Evolutionary conservation across 306 rosid genomes (phyloP), one percentile per base, ranked within the genome.

Genomic region (Dryas alaskensis): DNA sequence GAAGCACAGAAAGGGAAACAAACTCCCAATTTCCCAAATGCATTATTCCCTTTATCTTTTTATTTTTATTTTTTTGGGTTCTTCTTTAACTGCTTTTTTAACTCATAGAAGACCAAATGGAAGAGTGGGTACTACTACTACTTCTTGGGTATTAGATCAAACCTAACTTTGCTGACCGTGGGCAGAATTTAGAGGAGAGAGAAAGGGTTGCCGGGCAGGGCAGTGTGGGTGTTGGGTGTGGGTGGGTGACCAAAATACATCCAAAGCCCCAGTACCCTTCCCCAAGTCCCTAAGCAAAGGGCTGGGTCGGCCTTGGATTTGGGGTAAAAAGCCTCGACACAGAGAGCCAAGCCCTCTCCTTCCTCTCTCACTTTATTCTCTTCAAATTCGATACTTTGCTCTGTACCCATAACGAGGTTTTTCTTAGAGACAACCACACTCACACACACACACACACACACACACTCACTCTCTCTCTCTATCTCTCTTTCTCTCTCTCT

Each of bases 351-450:
- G 76, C 81, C 62, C 79, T 70, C 69, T 49, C 65, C 71, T 44
- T 44, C 61, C 31, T 6, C 37, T 6, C n/a, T 31, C 89, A 74
- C 95, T 91, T 91, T 89, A 86, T 86, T 88, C 86, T 80, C 86
- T 81, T 84, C 91, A 86, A 90, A 81, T 87, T 86, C 84, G 70
- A 81, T 80, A 78, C 89, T 84, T 89, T 81, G 73, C 89, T 81
- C 91, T 82, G 80, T 83, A 79, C 79, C 84, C 88, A 64, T 63
- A 86, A 90, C 84, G 81, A 83, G 94, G 90, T 85, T 85, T 81
- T 80, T 37, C 83, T 67, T 67, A 44, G 49, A 80, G 48, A 73
- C 45, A 76, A 58, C 60, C 7, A 60, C 14, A 48, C 43, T 49
- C 25, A 12, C 72, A 22, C 11, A 46, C 22, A 45, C 51, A 17